Evolutionary conservation across 192 early-diverging fungal genomes (phyloP).

Genomic region (Helicostylum pulchrum): DNA sequence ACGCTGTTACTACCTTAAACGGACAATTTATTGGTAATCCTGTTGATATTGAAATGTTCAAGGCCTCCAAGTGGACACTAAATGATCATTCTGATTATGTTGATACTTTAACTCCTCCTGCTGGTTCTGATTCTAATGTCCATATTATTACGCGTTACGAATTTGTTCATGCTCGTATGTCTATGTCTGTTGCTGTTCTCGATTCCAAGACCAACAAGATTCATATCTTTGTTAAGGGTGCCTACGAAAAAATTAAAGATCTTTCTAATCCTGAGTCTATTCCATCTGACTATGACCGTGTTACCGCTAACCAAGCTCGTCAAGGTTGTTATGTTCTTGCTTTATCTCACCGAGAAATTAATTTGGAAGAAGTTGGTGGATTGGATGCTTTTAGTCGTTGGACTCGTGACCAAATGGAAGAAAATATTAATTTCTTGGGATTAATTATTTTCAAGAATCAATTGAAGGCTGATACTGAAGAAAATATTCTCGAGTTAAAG

Average conservation of each 20-base stretch:
- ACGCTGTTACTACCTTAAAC: slow-evolving; percentile 46
- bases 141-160: slow-evolving; percentile 65
- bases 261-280: slow-evolving; percentile 43
- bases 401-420: slow-evolving; percentile 60
- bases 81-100: slow-evolving; percentile 30
- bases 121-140: slow-evolving; percentile 25
- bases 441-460: slow-evolving; percentile 75
- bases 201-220: slow-evolving; percentile 47
- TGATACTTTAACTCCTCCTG: slow-evolving; percentile 39
- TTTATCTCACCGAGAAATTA: slow-evolving; percentile 52
- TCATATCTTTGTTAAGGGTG: slow-evolving; percentile 67
- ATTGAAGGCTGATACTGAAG: slow-evolving; percentile 69
- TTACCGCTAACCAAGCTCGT: slow-evolving; percentile 53
- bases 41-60: slow-evolving; percentile 71
- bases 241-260: slow-evolving; percentile 69
- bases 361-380: slow-evolving; percentile 37
- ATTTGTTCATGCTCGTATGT: slow-evolving; percentile 65
- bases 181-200: slow-evolving; percentile 66
- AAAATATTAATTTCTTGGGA: slow-evolving; percentile 52
- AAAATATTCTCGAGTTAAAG: slow-evolving; percentile 65
- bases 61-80: slow-evolving; percentile 42
- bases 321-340: slow-evolving; percentile 78
- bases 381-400: slow-evolving; percentile 24
- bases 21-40: slow-evolving; percentile 56
- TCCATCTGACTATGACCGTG: slow-evolving; percentile 55